Evolutionary conservation across 108 stramenopile genomes (phyloP).

Genomic region (Pseudonitzschia pungens): DNA sequence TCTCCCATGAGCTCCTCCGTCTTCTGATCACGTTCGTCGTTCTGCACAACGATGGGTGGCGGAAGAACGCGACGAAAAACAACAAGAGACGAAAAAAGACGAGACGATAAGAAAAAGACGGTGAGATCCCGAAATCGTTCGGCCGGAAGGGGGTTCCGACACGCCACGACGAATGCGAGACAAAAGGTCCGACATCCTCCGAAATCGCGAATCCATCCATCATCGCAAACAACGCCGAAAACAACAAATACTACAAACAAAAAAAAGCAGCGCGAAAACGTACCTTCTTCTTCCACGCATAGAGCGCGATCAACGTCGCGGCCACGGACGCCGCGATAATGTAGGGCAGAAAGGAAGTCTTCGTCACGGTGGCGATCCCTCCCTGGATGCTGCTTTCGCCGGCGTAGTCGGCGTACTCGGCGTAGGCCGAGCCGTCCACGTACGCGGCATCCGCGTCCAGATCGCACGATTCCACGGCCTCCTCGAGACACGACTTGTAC

Average conservation of each 20-base stretch:
- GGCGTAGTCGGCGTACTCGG: background rate
- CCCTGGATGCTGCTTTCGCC: slow-evolving; percentile 1
- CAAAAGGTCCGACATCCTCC: no score
- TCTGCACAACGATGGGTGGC: no score
- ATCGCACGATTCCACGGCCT: background rate
- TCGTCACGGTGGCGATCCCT: background rate
- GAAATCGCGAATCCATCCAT: no score
- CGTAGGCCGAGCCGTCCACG: background rate
- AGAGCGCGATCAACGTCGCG: background rate
- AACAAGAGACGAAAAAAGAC: no score
- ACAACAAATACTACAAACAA: no score
- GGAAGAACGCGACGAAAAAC: no score
- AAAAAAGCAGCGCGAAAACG: background rate
- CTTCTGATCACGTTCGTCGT: no score
- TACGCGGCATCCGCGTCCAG: background rate
- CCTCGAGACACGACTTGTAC: background rate
- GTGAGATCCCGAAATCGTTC: no score
- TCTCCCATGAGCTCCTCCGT: background rate
- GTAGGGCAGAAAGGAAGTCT: background rate
- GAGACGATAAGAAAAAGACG: no score
- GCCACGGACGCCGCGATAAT: slow-evolving; percentile 5
- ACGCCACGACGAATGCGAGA: no score
- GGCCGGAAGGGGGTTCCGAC: no score
- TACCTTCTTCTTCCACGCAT: slow-evolving; percentile 10
- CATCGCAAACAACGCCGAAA: no score